Base-by-base conservation (phyloP, 2,329 filamentous ascomycete species). In the Fusarium miscanthi region DNA sequence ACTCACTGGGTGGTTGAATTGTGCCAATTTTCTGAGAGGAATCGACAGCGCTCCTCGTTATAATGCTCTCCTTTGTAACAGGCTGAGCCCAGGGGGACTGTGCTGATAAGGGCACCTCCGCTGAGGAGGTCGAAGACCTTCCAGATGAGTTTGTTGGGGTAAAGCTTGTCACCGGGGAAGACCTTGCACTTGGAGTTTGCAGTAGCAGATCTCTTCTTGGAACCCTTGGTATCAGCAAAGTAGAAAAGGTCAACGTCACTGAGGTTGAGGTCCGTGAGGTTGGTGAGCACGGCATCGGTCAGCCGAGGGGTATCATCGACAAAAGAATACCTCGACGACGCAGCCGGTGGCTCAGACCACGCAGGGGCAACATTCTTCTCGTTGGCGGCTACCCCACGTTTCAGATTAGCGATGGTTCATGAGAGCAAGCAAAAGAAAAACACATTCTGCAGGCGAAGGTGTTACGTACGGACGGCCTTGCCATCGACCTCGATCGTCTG, bases 81-180 rank as follows among this genome's bases (percentile, higher is more conserved):
- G 10, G 73, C 76, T 11, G 80, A 76, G 6, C 78, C 81, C 6
- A 80, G 66, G 0, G 81, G 81, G 9, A 79, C 74, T 0, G 80
- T 81, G 49, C 77, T 69, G 52, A 81, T 78, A 27, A 82, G 72
- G 7, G 76, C 75, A 23, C 78, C 80, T 35, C 78, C 79, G 3
- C 69, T 75, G 7, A 83, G 73, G n/a, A 80, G 54, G 53, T 84
- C 69, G 25, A 84, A 78, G 56, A 77, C 65, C 57, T 78, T 78
- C 80, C 80, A 82, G n/a, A 75, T 66, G 16, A 69, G 16, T 25
- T 70, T 61, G 17, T 56, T 53, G 5, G 80, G 79, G 63, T 76
- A 81, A 3, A 75, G 51, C 12, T 60, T 27, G 23, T 81, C 80
- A 8, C 78, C 77, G 2, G 79, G 80, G 56, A 73, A 76, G 2